Base-by-base conservation (phyloP, 139 green algal species). In the Nannochloris sp. region DNA sequence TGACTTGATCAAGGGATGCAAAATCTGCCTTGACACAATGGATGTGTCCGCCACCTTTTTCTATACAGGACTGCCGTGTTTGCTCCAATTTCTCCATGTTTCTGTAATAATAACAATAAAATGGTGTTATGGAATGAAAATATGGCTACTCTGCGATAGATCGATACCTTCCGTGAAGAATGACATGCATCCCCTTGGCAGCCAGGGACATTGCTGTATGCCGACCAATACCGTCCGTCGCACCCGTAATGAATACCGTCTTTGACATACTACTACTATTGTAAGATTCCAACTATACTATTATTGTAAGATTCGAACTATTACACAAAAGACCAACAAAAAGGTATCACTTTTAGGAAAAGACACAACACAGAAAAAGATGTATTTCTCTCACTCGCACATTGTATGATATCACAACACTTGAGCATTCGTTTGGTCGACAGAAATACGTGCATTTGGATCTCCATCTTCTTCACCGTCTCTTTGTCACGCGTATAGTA, bases 181-280 rank as follows among this genome's bases (percentile, higher is more conserved):
- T 58, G 6, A 90, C 81, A 3, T 62, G 68, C 1, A 66, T 73
- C 16, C 77, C 84, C 11, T 60, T 44, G 12, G 8, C 3, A 9
- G 77, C 79, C 5, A 91, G 63, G 17, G 30, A 71, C 17, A 53
- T 33, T 0, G 78, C 76, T 2, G 84, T 91, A 62, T 90, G 81
- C 26, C 46, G 45, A 3, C 84, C 84, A 30, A 91, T 91, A 20
- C 84, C 84, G 46, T 90, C 82, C 0, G 83, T 90, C 31, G 62
- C 30, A 14, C 67, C 71, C 37, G 62, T 57, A 8, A 57, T 63
- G 23, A 87, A 48, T 49, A 64, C 79, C 1, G 66, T 73, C 46
- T 74, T 70, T 25, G 46, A 12, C 33, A 40, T 40, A 40, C 33
- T 40, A 40, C 33, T 40, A 40, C 1, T 12, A 40, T 40, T 40